Evolutionary conservation across 805 yeast species (phyloP).

Genomic region (Candida easanensis): DNA sequence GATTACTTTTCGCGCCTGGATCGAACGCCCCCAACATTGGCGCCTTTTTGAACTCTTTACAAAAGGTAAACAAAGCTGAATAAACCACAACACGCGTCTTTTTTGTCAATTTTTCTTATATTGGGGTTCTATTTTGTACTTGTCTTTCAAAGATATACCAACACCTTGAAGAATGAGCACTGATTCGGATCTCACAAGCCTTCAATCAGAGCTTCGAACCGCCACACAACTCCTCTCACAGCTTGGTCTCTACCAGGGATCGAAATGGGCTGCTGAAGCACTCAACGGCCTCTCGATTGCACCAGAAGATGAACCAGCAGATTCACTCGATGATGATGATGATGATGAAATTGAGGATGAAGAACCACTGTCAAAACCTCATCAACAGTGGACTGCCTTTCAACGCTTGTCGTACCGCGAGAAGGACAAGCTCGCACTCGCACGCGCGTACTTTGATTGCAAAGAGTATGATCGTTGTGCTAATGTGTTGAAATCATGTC

Average conservation of each 20-base stretch:
- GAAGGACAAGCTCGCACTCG: slow-evolving; percentile 50
- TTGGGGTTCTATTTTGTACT: too few relatives aligned
- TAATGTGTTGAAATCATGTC: slow-evolving; percentile 49
- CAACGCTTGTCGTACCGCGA: slow-evolving; percentile 29
- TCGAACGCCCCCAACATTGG: background rate
- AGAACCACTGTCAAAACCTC: background rate
- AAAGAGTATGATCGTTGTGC: slow-evolving; percentile 84
- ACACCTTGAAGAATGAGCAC: slow-evolving; percentile 1
- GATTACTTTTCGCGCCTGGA: background rate
- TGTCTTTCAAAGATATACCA: too few relatives aligned
- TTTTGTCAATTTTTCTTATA: too few relatives aligned
- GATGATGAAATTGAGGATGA: slow-evolving; percentile 24
- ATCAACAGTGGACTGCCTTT: slow-evolving; percentile 1
- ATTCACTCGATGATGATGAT: slow-evolving; percentile 12
- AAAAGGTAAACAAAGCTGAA: background rate
- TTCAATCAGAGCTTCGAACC: slow-evolving; percentile 23
- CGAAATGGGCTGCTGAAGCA: slow-evolving; percentile 88
- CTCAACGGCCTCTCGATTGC: slow-evolving; percentile 48
- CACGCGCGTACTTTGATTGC: slow-evolving; percentile 71
- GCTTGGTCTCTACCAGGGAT: slow-evolving; percentile 61
- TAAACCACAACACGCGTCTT: too few relatives aligned
- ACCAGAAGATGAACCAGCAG: background rate
- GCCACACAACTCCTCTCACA: slow-evolving; percentile 47
- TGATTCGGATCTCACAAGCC: background rate
- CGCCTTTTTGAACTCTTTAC: too few relatives aligned